Evolutionary conservation across 1,284 basidiomycete genomes (phyloP).

Genomic region (Moesziomyces globuligerus): DNA sequence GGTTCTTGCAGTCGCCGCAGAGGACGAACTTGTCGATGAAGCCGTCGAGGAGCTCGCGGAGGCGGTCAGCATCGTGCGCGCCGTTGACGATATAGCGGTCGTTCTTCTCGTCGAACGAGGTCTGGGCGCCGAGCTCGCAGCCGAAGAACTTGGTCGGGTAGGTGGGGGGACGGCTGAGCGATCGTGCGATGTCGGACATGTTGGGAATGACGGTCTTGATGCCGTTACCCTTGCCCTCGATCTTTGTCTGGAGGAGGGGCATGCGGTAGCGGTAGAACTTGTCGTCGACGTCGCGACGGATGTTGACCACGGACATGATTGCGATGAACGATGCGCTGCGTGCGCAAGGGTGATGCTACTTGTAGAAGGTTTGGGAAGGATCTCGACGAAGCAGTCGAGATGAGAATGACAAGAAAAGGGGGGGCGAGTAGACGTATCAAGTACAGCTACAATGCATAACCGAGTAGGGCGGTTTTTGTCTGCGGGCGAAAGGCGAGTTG

Average conservation of each 20-base stretch:
- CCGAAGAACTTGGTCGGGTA: conserved; percentile 99
- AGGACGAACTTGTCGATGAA: conserved; percentile 98
- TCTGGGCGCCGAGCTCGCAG: conserved; percentile 97
- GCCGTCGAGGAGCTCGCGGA: conserved; percentile 92
- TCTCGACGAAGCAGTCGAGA: conserved; percentile 14
- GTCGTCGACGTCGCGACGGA: conserved; percentile 95
- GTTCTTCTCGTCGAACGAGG: conserved; percentile 92
- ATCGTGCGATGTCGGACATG: conserved; percentile 97
- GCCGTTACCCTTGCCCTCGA: conserved; percentile 98
- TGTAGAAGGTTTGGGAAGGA: background rate
- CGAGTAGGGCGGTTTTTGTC: conserved; percentile 50
- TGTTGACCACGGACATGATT: conserved; percentile 82
- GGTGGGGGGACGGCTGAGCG: conserved; percentile 90
- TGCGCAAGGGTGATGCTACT: background rate
- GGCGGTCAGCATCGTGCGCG: conserved; percentile 88
- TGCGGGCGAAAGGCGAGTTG: conserved; percentile 46
- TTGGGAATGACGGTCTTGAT: conserved; percentile 88
- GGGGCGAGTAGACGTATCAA: conserved; percentile 36
- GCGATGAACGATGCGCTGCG: conserved; percentile 2
- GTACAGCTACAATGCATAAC: conserved; percentile 45
- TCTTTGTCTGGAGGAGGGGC: conserved; percentile 94
- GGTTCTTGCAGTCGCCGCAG: conserved; percentile 98
- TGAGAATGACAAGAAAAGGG: background rate
- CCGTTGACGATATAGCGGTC: conserved; percentile 99
- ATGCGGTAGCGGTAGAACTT: conserved; percentile 76